Conservation (phyloP, 2,329 filamentous ascomycete species). For the Lachnellula suecica region DNA sequence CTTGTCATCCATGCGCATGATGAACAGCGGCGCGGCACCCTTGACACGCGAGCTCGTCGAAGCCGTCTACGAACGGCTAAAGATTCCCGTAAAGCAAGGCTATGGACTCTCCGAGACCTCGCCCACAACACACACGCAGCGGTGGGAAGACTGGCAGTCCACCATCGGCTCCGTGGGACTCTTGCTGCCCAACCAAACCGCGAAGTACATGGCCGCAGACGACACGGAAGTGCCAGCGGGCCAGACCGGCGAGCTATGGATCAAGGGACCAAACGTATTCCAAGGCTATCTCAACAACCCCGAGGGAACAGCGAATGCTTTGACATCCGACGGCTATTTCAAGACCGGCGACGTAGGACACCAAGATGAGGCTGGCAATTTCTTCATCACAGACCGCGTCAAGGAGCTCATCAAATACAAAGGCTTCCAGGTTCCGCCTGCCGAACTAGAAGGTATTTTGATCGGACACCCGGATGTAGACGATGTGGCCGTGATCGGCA, state of each 20-base stretch:
- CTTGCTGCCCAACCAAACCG: slow-evolving; percentile 75
- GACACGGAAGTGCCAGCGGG: slow-evolving; percentile 61
- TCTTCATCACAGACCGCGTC: slow-evolving; percentile 83
- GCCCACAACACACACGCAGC: slow-evolving; percentile 73
- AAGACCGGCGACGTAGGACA: slow-evolving; percentile 87
- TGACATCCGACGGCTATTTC: slow-evolving; percentile 80
- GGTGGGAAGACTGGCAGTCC: slow-evolving; percentile 73
- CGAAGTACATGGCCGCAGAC: slow-evolving; percentile 73
- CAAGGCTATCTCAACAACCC: slow-evolving; percentile 75
- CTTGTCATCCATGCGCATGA: slow-evolving; percentile 73
- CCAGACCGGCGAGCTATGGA: slow-evolving; percentile 70
- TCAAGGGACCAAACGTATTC: slow-evolving; percentile 80
- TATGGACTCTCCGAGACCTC: slow-evolving; percentile 89
- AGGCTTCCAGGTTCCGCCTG: slow-evolving; percentile 70
- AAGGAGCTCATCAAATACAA: slow-evolving; percentile 68
- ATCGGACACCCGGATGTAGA: slow-evolving; percentile 47
- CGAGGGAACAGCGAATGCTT: slow-evolving; percentile 66
- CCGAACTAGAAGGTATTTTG: slow-evolving; percentile 60
- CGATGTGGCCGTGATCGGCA: slow-evolving; percentile 54
- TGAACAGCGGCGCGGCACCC: slow-evolving; percentile 87
- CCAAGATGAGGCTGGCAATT: slow-evolving; percentile 74
- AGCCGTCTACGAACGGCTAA: slow-evolving; percentile 70
- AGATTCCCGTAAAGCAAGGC: slow-evolving; percentile 83
- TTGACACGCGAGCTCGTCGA: slow-evolving; percentile 79
- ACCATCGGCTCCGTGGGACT: slow-evolving; percentile 77